Evolutionary conservation across 176 grass and related monocot genomes (phyloP), one percentile per base, ranked within the genome.

Genomic region (Cymbopogon citratus): DNA sequence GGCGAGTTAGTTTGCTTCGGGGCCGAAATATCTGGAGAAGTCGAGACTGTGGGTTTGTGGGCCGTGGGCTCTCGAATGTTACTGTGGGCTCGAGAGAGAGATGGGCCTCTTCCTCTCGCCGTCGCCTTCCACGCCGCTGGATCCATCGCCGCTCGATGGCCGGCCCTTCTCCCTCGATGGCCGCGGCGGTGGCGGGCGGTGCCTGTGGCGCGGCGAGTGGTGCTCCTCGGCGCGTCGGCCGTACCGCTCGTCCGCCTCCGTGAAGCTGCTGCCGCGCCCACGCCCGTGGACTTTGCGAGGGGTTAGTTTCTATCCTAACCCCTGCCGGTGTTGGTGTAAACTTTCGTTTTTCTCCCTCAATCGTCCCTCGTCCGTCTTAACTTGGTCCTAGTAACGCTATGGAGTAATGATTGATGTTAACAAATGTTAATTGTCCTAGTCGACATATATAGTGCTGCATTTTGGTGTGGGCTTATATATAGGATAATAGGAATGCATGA

Each of bases 221-320:
- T 99, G 12, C 87, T 99, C 48, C 83, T 99, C 12, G 85, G 89
- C 45, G 41, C 93, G 68, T 87, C 89, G 10, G 91, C 87, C 71
- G 71, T 95, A 24, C 96, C 92, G 77, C 87, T 99, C 76, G 52
- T 93, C 72, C 79, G 78, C 34, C 81, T 89, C 33, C 49, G 85
- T 74, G 15, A 49, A 49, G 76, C 81, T 31, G 69, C 64, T 2
- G 90, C 79, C 29, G 57, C 79, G 43, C 69, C 89, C 51, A 39
- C 79, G 5, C 71, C 86, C 4, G 74, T 54, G 36, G 91, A 73
- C 76, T 28, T 81, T 5, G 40, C 34, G 16, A 89, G 78, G 44
- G 89, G 92, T 94, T 51, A 73, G 25, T 59, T 15, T 59, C 3
- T 13, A 49, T 28, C 39, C 8, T 10, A 23, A 23, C 49, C 83